Evolutionary conservation across 768 basidiomycete species (phyloP), one percentile per base, ranked within the genome.

Genomic region (Phaffia australis): DNA sequence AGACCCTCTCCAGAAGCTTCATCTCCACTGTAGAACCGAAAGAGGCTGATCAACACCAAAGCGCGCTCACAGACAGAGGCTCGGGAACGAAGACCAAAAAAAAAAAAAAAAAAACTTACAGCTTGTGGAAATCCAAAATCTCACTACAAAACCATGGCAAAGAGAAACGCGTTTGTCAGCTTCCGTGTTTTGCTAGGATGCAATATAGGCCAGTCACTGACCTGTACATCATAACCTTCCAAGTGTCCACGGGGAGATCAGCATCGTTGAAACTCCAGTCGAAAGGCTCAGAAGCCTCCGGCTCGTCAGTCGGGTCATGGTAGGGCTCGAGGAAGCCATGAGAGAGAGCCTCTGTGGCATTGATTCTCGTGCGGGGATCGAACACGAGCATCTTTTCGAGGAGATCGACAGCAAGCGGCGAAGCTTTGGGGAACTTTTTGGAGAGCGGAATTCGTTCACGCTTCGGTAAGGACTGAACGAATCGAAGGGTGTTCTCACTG

Each of bases 261-360:
- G 95, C 95, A 70, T 99, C 95, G 77, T 99, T 99, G 83, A 99
- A 99, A 73, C 86, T 88, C 95, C 95, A 99, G 77, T 99, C 95
- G 73, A 99, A 99, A 74, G 88, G 87, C 75, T 97, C 92, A 21
- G 81, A 84, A 16, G 95, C 89, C 23, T 86, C 85, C 11, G 95
- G 95, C 75, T 99, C 95, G 75, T 99, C 95, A 2, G 90, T 91
- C 9, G 94, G 92, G 77, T 99, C 95, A 74, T 99, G 95, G 74
- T 99, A 99, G 1, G 94, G 95, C 1, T 89, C 83, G 25, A 99
- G 89, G 78, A 98, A 99, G 72, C 88, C 86, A 78, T 98, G 92
- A 5, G 80, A 82, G 52, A 99, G 83, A n/a, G 86, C 89, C 67
- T 89, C 84, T 25, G 88, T 82, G 14, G 95, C 95, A 73, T 85